These are phyloP conservation scores for Rhamnella rubrinervis DNA, from an alignment of 331 rosid genomes.

Conservation along the genomic window DNA sequence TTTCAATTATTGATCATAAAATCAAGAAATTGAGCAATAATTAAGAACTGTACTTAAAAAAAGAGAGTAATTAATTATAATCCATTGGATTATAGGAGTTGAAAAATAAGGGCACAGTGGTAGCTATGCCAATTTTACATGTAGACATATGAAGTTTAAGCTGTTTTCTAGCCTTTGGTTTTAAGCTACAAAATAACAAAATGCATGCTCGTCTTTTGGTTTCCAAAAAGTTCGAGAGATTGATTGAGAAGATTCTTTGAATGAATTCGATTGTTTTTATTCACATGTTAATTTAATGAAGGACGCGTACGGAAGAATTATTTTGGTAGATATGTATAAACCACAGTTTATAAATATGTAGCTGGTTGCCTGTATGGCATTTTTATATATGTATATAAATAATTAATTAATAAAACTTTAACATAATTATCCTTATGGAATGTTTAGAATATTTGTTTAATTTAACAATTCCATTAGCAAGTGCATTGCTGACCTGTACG, in stretches of 20 bases:
- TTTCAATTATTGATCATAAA: background rate
- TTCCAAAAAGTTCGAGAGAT: conserved; percentile 54
- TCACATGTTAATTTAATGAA: conserved; percentile 31
- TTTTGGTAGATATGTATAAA: conserved; percentile 14
- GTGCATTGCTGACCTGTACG: conserved; percentile 47
- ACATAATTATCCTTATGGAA: background rate
- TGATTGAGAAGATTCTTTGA: conserved; percentile 42
- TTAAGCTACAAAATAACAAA: too few species aligned
- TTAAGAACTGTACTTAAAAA: too few species aligned
- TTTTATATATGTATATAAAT: background rate
- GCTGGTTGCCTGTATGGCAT: background rate
- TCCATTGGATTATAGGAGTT: too few species aligned
- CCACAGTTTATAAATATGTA: background rate
- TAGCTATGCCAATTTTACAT: too few species aligned
- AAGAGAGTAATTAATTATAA: background rate
- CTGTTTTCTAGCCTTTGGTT: too few species aligned
- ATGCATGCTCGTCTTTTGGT: conserved; percentile 10
- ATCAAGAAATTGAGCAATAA: background rate
- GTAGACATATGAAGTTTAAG: too few species aligned
- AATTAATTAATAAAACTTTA: background rate
- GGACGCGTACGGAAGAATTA: conserved; percentile 7
- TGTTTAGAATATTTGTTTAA: background rate
- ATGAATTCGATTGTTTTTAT: conserved; percentile 47
- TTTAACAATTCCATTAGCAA: conserved; percentile 5
- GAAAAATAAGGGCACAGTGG: too few species aligned